Conservation (phyloP, 148 eudicot species). For the Chenopodium album region DNA sequence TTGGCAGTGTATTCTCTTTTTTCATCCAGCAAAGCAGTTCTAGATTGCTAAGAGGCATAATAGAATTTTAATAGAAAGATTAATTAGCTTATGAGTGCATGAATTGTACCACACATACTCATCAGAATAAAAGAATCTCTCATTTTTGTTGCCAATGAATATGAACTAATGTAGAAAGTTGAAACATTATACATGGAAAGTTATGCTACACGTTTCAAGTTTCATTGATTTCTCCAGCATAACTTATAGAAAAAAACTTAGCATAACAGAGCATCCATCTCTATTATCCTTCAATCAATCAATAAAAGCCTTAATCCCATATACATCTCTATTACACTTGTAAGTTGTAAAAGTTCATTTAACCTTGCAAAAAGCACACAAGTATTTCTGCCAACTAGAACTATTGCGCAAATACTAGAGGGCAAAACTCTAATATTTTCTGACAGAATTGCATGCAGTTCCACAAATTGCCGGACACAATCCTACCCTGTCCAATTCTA, state of each 20-base stretch:
- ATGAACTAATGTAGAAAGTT: neutral
- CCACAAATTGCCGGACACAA: neutral
- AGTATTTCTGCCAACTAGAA: neutral
- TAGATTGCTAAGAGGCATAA: neutral
- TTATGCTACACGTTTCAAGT: neutral
- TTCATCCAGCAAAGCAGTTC: neutral
- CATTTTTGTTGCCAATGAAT: too few relatives aligned
- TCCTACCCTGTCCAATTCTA: neutral
- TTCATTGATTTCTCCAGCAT: neutral
- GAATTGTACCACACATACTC: neutral
- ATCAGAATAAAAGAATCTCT: too few relatives aligned
- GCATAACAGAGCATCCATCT: neutral
- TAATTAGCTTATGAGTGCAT: neutral
- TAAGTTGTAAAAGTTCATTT: neutral
- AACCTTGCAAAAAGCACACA: neutral
- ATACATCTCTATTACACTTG: neutral
- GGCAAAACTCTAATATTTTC: neutral
- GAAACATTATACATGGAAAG: neutral
- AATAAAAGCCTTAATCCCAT: too few relatives aligned
- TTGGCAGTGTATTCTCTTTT: too few relatives aligned
- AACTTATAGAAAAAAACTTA: neutral
- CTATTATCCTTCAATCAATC: neutral
- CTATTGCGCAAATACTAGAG: neutral
- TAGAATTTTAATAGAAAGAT: neutral
- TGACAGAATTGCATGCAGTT: neutral